Evolutionary conservation across 2,329 filamentous ascomycete species (phyloP).

Genomic region (Alternaria gansuensis): DNA sequence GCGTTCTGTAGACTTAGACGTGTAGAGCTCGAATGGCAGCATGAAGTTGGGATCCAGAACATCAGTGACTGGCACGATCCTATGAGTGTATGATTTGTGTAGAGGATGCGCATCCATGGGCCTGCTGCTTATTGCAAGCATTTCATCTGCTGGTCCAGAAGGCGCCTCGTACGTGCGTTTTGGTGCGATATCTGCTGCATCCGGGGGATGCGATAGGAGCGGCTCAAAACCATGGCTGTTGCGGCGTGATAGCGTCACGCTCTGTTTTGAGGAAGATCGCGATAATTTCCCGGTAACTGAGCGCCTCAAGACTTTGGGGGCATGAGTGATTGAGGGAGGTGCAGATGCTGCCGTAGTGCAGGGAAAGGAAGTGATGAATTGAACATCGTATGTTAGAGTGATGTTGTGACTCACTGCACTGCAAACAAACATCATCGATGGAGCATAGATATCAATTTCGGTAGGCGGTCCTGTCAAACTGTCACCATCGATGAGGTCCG

Average conservation of each 20-base stretch:
- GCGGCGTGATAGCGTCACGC: slow-evolving; percentile 39
- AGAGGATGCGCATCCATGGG: slow-evolving; percentile 53
- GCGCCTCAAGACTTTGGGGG: slow-evolving; percentile 37
- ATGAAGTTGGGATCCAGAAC: slow-evolving; percentile 41
- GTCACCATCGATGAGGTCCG: slow-evolving; percentile 40
- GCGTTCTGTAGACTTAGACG: slow-evolving; percentile 27
- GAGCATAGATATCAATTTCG: slow-evolving; percentile 38
- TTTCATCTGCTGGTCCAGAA: slow-evolving; percentile 21
- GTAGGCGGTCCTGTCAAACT: slow-evolving; percentile 20
- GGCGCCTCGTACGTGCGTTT: slow-evolving; percentile 37
- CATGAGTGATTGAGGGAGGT: slow-evolving; percentile 24
- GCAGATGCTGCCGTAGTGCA: slow-evolving; percentile 57
- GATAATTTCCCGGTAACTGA: slow-evolving; percentile 38
- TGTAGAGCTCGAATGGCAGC: slow-evolving; percentile 37
- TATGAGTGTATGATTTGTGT: slow-evolving; percentile 52
- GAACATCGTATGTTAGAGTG: slow-evolving; percentile 60
- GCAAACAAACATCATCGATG: slow-evolving; percentile 49
- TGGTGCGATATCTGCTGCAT: slow-evolving; percentile 39
- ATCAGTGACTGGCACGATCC: slow-evolving; percentile 47
- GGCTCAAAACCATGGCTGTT: slow-evolving; percentile 50
- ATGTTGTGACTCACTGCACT: slow-evolving; percentile 29
- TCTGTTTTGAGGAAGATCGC: slow-evolving; percentile 47
- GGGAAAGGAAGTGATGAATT: slow-evolving; percentile 64
- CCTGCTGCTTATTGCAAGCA: slow-evolving; percentile 21
- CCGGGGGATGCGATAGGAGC: slow-evolving; percentile 47